phyloP scores from a whole-genome alignment of 1,284 basidiomycete genomes.

The Puccinia hordei region DNA sequence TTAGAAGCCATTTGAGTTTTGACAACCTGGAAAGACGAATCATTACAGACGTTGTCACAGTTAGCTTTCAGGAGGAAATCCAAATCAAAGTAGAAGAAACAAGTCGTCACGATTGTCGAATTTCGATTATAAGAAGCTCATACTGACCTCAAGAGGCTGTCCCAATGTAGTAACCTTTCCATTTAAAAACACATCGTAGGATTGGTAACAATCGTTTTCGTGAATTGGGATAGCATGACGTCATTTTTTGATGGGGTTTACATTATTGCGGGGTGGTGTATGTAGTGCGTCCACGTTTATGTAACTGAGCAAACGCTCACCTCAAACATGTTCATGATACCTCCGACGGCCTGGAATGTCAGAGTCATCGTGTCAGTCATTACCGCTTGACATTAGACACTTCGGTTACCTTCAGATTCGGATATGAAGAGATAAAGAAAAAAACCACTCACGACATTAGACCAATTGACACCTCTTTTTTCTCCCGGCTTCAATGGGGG shows the following conservation, averaged over 20 bases:
- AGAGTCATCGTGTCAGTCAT: not conserved
- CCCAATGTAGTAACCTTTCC: constrained; percentile 83
- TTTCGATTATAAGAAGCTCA: not conserved
- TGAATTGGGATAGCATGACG: not conserved
- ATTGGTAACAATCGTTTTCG: not conserved
- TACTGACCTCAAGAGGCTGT: constrained; percentile 81
- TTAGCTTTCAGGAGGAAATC: not conserved
- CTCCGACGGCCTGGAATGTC: constrained; percentile 63
- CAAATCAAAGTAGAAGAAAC: not conserved
- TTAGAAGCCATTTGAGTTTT: constrained; percentile 99
- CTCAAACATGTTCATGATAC: constrained; percentile 70
- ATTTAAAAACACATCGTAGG: not conserved
- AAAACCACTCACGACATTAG: constrained; percentile 84
- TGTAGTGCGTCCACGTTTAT: not conserved
- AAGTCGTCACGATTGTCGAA: not conserved
- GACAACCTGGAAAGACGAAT: constrained; percentile 63
- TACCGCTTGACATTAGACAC: not conserved
- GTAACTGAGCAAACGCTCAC: not conserved
- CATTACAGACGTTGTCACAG: not conserved
- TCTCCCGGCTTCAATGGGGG: constrained; percentile 30
- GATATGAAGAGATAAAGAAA: too few relatives aligned
- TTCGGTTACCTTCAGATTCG: not conserved
- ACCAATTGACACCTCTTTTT: constrained; percentile 88
- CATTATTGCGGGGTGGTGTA: not conserved
- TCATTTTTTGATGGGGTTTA: not conserved